Evolutionary conservation across 139 green algal genomes (phyloP), one percentile per base, ranked within the genome.

Genomic region (Marvania coccoides): DNA sequence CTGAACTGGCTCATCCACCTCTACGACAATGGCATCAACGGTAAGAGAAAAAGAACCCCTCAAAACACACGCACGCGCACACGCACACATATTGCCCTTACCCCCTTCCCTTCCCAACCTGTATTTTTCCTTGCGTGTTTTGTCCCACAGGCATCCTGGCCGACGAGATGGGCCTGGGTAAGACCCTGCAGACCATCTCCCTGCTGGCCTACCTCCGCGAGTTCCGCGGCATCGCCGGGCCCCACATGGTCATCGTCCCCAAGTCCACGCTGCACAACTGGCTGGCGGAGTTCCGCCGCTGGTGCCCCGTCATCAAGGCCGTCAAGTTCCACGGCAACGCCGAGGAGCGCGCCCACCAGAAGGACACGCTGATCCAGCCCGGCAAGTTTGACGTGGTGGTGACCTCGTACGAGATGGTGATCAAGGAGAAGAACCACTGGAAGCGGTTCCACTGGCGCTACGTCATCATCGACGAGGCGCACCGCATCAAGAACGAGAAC

Each of bases 401-500:
- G 30, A 99, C 94, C 24, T 95, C 82, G 0, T 98, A 96, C 75
- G 94, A 98, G 85, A 98, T 98, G 94, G 88, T 97, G 30, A 98
- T 99, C 87, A 98, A 97, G 79, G 94, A 99, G 82, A 97, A 96
- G 80, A 90, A 85, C 66, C 75, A 89, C 69, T 92, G 97, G 76
- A 89, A 88, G 67, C 86, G 85, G 58, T 96, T 96, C 79, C 84
- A 94, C 82, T 99, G 90, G 91, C 80, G 91, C 51, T 99, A 99
- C 82, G 91, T 99, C 78, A 96, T 99, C 83, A 98, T 99, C 56
- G 94, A 98, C 67, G 95, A 99, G 74, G 95, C 95, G 40, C 95
- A 99, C 70, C 84, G 95, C 65, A 98, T 99, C 80, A 99, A 99
- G 83, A 98, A 99, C 72, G 93, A 98, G 65, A 98, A 99, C 76